Conservation (phyloP, 2,329 filamentous ascomycete genomes). For the Escovopsis sp. region DNA sequence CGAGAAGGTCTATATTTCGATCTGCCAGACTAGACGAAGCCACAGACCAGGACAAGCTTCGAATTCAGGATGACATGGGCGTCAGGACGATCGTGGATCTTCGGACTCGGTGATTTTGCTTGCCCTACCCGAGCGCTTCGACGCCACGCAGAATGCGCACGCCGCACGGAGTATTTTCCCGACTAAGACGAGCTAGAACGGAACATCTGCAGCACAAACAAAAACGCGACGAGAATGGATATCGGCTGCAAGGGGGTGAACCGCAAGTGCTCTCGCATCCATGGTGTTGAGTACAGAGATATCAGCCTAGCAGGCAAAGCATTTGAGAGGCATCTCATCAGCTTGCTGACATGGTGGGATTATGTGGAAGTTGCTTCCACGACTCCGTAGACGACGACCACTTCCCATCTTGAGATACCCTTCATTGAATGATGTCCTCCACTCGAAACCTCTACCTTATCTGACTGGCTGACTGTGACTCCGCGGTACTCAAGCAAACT, state of each 20-base stretch:
- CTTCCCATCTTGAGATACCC: too few relatives aligned
- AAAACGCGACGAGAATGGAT: slow-evolving; percentile 35
- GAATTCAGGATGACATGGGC: slow-evolving; percentile 42
- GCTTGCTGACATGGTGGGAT: slow-evolving; percentile 51
- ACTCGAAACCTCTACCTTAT: background rate
- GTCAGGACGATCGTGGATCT: slow-evolving; percentile 66
- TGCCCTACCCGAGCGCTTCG: too few relatives aligned
- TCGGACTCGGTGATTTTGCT: slow-evolving; percentile 47
- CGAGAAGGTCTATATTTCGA: slow-evolving; percentile 51
- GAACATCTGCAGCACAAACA: slow-evolving; percentile 55
- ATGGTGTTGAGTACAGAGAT: slow-evolving; percentile 45
- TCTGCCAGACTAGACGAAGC: slow-evolving; percentile 59
- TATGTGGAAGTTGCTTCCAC: slow-evolving; percentile 34
- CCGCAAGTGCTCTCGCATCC: slow-evolving; percentile 45
- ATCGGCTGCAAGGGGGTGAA: slow-evolving; percentile 32
- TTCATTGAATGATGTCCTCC: too few relatives aligned
- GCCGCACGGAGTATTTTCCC: background rate
- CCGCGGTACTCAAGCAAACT: slow-evolving; percentile 25
- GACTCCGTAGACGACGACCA: background rate
- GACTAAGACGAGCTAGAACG: slow-evolving; percentile 31
- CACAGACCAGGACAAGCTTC: slow-evolving; percentile 44
- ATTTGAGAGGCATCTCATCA: slow-evolving; percentile 54
- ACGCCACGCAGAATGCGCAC: too few relatives aligned
- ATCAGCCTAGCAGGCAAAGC: slow-evolving; percentile 60
- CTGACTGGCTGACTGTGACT: too few relatives aligned